These are phyloP conservation scores for Aspergillus coremiiformis DNA, from an alignment of 495 filamentous ascomycete species.

Conservation along the genomic window DNA sequence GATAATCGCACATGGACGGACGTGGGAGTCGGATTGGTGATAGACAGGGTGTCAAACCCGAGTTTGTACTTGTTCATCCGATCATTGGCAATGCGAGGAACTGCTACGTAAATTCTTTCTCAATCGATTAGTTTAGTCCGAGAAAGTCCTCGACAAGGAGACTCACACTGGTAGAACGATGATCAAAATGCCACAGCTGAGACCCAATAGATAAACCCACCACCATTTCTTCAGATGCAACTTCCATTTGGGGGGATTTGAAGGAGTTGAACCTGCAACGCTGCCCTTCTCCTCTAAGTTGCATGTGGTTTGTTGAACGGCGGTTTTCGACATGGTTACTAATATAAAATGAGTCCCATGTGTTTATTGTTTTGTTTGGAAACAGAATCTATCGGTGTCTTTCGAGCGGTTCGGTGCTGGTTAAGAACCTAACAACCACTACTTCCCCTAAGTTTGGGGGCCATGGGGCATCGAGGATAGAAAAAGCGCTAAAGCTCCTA, in stretches of 20 bases:
- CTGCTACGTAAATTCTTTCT: slow-evolving; percentile 25
- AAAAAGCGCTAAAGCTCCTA: no score
- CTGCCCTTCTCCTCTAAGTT: slow-evolving; percentile 6
- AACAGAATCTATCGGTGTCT: no score
- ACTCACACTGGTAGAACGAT: slow-evolving; percentile 23
- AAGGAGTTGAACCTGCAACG: slow-evolving; percentile 11
- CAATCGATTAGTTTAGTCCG: neutral
- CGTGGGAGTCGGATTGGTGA: slow-evolving; percentile 18
- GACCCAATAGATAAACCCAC: slow-evolving; percentile 23
- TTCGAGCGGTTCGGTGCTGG: no score
- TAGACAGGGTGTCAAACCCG: slow-evolving; percentile 17
- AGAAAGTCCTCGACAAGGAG: neutral
- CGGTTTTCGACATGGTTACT: slow-evolving; percentile 19
- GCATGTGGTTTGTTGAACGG: slow-evolving; percentile 14
- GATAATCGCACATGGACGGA: slow-evolving; percentile 21
- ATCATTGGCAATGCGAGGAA: slow-evolving; percentile 22
- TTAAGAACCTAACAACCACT: no score
- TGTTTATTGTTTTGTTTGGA: neutral
- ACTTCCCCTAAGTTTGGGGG: no score
- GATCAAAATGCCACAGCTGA: slow-evolving; percentile 17
- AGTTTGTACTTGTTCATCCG: slow-evolving; percentile 26
- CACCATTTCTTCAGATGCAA: slow-evolving; percentile 27
- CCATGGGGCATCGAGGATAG: no score
- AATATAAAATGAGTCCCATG: neutral
- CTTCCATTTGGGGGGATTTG: slow-evolving; percentile 20